Percentiles rank a stretch among this genome's conserved stretches.
Conservation (phyloP, 768 basidiomycete species). For the Amanita brunnescens region DNA sequence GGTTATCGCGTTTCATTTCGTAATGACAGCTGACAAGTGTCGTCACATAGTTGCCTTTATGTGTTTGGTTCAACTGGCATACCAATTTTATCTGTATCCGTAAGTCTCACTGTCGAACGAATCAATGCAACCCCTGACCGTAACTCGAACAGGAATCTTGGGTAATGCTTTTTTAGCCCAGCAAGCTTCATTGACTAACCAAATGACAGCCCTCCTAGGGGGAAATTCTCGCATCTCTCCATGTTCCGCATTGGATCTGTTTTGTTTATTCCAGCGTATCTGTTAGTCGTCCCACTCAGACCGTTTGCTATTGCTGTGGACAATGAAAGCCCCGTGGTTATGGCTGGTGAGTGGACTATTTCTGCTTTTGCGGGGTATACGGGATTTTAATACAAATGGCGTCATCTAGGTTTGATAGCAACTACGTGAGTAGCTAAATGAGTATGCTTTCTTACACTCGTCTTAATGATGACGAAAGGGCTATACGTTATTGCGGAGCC, state of each 20-base stretch:
- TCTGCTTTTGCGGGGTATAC: neutral
- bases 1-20: slow-evolving; percentile 15
- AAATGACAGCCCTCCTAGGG: slow-evolving; percentile 59
- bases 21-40: slow-evolving; percentile 4
- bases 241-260: slow-evolving; percentile 88
- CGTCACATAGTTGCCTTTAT: slow-evolving; percentile 67
- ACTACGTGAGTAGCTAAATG: slow-evolving; percentile 3
- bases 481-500: slow-evolving; percentile 78
- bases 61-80: slow-evolving; percentile 90
- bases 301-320: slow-evolving; percentile 60
- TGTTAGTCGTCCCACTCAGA: slow-evolving; percentile 69
- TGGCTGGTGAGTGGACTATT: slow-evolving; percentile 50
- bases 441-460: slow-evolving; percentile 8
- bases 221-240: slow-evolving; percentile 73
- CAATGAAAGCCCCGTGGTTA: slow-evolving; percentile 70
- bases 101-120: slow-evolving; percentile 28
- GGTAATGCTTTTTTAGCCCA: slow-evolving; percentile 27
- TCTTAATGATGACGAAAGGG: slow-evolving; percentile 33
- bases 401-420: neutral
- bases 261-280: slow-evolving; percentile 85
- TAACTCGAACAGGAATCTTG: slow-evolving; percentile 45
- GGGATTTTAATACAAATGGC: neutral
- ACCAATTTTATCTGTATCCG: slow-evolving; percentile 90
- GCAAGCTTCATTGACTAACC: neutral
- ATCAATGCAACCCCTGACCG: neutral